phyloP scores from a whole-genome alignment of 2,329 filamentous ascomycete genomes.

The Raffaelea albimanens region DNA sequence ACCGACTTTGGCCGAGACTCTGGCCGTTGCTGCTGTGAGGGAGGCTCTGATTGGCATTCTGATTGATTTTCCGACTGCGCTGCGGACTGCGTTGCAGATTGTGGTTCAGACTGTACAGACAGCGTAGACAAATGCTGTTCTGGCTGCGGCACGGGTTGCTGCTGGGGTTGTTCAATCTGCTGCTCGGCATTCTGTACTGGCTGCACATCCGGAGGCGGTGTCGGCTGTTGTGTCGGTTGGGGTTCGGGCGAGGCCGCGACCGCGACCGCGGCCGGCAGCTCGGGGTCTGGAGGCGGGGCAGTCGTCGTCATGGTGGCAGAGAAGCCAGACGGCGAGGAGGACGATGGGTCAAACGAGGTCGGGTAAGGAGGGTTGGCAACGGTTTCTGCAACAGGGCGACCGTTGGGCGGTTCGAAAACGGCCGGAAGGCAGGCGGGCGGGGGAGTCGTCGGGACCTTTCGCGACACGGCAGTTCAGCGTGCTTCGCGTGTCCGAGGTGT shows the following conservation, averaged over 20 bases:
- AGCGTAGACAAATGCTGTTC: too few species aligned
- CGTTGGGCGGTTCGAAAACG: neutral
- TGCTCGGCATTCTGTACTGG: neutral
- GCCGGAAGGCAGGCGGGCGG: neutral
- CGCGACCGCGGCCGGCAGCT: neutral
- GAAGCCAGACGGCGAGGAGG: neutral
- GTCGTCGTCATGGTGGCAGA: slow-evolving; percentile 4
- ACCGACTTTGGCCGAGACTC: neutral
- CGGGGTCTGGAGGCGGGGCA: neutral
- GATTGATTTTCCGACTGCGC: too few species aligned
- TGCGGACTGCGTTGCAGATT: too few species aligned
- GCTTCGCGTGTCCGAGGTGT: too few species aligned
- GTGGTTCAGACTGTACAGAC: too few species aligned
- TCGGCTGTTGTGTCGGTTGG: neutral
- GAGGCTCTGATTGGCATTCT: too few species aligned
- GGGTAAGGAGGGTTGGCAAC: neutral
- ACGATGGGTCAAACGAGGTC: neutral
- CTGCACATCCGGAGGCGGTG: neutral
- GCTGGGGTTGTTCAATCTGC: neutral
- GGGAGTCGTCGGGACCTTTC: too few species aligned
- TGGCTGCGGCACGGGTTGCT: neutral
- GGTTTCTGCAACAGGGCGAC: too few species aligned
- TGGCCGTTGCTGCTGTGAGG: neutral
- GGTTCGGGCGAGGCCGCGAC: neutral
- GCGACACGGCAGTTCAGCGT: too few species aligned